Evolutionary conservation across 2,329 filamentous ascomycete species (phyloP).

Genomic region (Didymosphaeria variabile): DNA sequence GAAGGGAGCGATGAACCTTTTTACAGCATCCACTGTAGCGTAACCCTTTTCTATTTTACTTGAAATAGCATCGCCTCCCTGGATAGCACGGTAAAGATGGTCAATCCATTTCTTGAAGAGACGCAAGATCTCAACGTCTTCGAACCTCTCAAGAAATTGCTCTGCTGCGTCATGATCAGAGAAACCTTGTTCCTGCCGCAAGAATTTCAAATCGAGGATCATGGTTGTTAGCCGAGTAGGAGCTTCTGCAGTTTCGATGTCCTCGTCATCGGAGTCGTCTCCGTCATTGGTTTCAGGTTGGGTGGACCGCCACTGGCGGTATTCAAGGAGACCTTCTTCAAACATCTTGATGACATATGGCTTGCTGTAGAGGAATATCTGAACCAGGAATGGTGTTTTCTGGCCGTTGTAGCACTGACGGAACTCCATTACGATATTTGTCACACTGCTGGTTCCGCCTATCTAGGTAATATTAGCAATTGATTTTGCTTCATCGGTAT

Average conservation of each 20-base stretch:
- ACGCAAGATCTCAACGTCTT: neutral
- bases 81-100: neutral
- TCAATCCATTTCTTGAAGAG: neutral
- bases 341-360: neutral
- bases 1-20: conserved; percentile 2
- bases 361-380: neutral
- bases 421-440: neutral
- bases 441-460: neutral
- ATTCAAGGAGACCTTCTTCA: neutral
- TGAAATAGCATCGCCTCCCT: neutral
- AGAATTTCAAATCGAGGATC: neutral
- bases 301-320: neutral
- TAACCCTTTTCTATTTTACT: conserved; percentile 2
- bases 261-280: neutral
- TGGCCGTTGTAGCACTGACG: neutral
- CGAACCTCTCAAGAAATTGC: neutral
- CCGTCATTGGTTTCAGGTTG: neutral
- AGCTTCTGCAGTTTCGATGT: neutral
- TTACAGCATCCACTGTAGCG: neutral
- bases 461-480: neutral
- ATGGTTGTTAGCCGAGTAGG: neutral
- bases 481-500: neutral
- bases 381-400: neutral
- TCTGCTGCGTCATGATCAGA: no score
- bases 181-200: no score